phyloP scores from a whole-genome alignment of 805 yeast species.

The Starmerella cellae region DNA sequence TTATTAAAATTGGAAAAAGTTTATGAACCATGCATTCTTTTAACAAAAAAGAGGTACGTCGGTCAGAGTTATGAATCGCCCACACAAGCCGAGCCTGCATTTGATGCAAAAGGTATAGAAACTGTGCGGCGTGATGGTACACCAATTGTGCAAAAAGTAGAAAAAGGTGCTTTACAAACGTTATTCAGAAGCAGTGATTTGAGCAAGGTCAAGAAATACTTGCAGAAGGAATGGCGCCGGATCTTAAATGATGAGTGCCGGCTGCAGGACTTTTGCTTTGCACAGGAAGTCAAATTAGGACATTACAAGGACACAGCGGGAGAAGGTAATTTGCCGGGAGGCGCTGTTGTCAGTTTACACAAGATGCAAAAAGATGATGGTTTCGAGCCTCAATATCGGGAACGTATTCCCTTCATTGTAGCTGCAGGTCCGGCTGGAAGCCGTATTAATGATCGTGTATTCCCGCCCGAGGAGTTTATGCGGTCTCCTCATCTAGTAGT shows the following conservation, averaged over 20 bases:
- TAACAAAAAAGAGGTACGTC: slow-evolving; percentile 82
- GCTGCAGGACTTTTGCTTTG: slow-evolving; percentile 77
- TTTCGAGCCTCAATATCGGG: slow-evolving; percentile 74
- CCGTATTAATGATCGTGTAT: slow-evolving; percentile 60
- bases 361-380: slow-evolving; percentile 52
- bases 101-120: slow-evolving; percentile 95
- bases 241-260: slow-evolving; percentile 51
- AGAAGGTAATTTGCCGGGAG: slow-evolving; percentile 54
- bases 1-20: slow-evolving; percentile 83
- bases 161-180: slow-evolving; percentile 52
- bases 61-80: slow-evolving; percentile 64
- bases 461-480: slow-evolving; percentile 66
- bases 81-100: slow-evolving; percentile 43
- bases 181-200: slow-evolving; percentile 64
- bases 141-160: slow-evolving; percentile 76
- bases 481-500: slow-evolving; percentile 33
- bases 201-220: slow-evolving; percentile 53
- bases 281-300: slow-evolving; percentile 78
- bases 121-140: slow-evolving; percentile 91
- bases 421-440: slow-evolving; percentile 43
- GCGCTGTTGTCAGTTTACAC: slow-evolving; percentile 67
- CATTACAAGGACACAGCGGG: slow-evolving; percentile 57
- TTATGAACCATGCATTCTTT: slow-evolving; percentile 68
- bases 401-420: slow-evolving; percentile 79
- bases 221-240: slow-evolving; percentile 52